These are phyloP conservation scores for Erodium maritimum DNA, from an alignment of 345 rosid genomes.

Conservation along the genomic window DNA sequence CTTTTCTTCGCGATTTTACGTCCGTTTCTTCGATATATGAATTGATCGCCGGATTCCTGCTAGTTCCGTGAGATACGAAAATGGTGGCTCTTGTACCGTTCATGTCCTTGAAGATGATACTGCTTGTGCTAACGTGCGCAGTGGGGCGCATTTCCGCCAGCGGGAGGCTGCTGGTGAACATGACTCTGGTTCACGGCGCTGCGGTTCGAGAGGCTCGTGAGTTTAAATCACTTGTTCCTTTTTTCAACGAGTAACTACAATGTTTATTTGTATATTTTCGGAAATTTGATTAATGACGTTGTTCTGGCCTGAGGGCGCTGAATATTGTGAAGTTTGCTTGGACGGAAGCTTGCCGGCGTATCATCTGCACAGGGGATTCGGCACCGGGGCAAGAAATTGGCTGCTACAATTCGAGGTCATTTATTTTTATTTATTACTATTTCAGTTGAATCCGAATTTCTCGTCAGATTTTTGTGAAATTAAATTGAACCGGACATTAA, in stretches of 20 bases:
- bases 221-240: conserved; percentile 11
- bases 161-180: conserved; percentile 33
- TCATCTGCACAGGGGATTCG: conserved; percentile 68
- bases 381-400: conserved; percentile 73
- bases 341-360: conserved; percentile 93
- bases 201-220: conserved; percentile 55
- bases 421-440: background rate
- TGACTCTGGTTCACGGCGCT: conserved; percentile 69
- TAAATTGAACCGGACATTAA: background rate
- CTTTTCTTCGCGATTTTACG: too few relatives aligned
- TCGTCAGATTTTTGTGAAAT: too few relatives aligned
- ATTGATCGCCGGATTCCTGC: background rate
- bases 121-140: conserved; percentile 13
- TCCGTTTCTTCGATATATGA: too few relatives aligned
- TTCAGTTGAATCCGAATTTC: background rate
- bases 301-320: background rate
- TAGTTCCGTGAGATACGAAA: background rate
- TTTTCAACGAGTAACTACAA: too few relatives aligned
- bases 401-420: conserved; percentile 84
- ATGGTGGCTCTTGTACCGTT: background rate
- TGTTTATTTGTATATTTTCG: too few relatives aligned
- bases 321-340: conserved; percentile 53
- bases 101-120: conserved; percentile 1
- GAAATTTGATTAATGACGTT: too few relatives aligned
- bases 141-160: conserved; percentile 16